Evolutionary conservation across 2,329 filamentous ascomycete species (phyloP), one percentile per base, ranked within the genome.

Genomic region (Calonectria henricotiae): DNA sequence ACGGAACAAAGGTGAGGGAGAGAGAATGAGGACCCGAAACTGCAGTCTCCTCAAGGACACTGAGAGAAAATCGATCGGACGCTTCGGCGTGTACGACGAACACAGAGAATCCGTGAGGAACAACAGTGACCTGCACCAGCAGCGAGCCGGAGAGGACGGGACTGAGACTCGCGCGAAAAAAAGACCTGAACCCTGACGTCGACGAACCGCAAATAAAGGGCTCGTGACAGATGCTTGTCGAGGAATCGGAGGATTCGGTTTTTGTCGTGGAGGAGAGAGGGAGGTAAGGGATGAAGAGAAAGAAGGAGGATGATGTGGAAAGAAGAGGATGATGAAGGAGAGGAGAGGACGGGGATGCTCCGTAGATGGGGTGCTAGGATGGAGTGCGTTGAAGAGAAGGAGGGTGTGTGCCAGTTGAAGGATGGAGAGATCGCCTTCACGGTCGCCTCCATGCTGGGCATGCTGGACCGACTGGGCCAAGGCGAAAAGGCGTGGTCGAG

Each of bases 171-270:
- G 78, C 79, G 78, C 77, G 77, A 80, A 76, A 20, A 76, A 76
- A 76, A 73, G 71, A 77, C 78, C 78, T 68, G 77, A 80, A 80
- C 76, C 76, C 79, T 70, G 68, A 71, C 55, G 75, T 79, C 78
- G 71, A 80, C 77, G 78, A 79, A 79, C 73, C 63, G 71, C 71
- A 71, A 70, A 66, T 65, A 72, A 65, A 74, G 75, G 61, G 77
- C 77, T 78, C 80, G 79, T 76, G 80, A 82, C 78, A 77, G 65
- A 60, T 65, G 62, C 47, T 82, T 82, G 79, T 81, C 80, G 75
- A 74, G 70, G 72, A 72, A 72, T 82, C 72, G 80, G 78, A 76
- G 80, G 81, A 82, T 82, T 83, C 81, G 79, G 79, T 72, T 75
- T 76, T 75, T 75, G 71, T 79, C 79, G 80, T 79, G 77, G 76